These are phyloP conservation scores for Sarocladium kiliense DNA, from an alignment of 2,329 filamentous ascomycete genomes.

Conservation along the genomic window DNA sequence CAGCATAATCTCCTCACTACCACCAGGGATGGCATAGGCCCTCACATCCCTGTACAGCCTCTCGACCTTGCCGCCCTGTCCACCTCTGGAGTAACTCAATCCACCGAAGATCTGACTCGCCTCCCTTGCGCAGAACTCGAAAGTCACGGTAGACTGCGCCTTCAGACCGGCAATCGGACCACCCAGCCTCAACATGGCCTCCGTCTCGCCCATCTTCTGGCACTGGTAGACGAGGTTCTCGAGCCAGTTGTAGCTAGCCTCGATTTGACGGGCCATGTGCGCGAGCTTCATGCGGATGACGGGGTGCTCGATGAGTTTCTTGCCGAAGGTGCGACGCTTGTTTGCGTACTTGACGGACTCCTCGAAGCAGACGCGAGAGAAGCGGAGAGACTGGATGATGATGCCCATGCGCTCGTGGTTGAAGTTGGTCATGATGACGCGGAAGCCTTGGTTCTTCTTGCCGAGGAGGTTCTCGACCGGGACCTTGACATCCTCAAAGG, in stretches of 20 bases:
- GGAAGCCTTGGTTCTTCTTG: conserved; percentile 97
- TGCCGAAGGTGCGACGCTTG: conserved; percentile 95
- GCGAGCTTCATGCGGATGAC: conserved; percentile 97
- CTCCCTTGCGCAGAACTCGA: conserved; percentile 96
- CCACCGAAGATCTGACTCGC: conserved; percentile 97
- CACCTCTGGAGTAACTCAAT: conserved; percentile 84
- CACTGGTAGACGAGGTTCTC: conserved; percentile 94
- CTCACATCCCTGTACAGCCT: conserved; percentile 90
- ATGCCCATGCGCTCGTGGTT: conserved; percentile 99
- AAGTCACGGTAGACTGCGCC: conserved; percentile 88
- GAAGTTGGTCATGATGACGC: conserved; percentile 99
- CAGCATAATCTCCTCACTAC: conserved; percentile 97
- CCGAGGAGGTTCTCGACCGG: conserved; percentile 98
- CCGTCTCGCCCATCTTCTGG: conserved; percentile 84
- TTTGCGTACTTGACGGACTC: conserved; percentile 94
- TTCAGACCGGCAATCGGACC: conserved; percentile 92
- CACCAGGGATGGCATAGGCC: conserved; percentile 93
- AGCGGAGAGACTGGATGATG: conserved; percentile 94
- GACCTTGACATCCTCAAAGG: conserved; percentile 98
- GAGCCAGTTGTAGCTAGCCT: conserved; percentile 94
- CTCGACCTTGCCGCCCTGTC: conserved; percentile 94
- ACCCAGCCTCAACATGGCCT: conserved; percentile 93
- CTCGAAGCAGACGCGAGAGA: conserved; percentile 94
- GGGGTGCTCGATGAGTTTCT: conserved; percentile 92
- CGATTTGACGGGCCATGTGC: conserved; percentile 97